A percentile compares a stretch with the other conserved stretches of the same genome.
These are phyloP conservation scores for Ogataea hybrid DNA, from an alignment of 1,139 yeast genomes.

Conservation along the genomic window DNA sequence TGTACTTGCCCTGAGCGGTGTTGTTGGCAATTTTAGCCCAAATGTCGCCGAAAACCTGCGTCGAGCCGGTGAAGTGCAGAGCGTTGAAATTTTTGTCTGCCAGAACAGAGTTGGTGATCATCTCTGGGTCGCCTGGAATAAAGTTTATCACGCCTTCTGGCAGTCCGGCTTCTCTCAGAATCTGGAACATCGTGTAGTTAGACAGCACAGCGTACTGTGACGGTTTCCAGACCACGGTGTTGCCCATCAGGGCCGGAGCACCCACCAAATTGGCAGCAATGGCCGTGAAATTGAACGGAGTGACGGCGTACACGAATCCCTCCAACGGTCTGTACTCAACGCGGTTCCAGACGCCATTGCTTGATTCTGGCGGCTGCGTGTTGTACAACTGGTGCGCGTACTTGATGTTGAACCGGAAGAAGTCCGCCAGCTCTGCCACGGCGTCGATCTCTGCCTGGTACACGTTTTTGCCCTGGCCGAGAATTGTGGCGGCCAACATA, in stretches of 20 bases:
- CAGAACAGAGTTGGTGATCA: constrained; percentile 70
- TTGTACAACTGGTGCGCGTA: constrained; percentile 84
- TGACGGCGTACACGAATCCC: constrained; percentile 95
- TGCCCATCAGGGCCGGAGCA: constrained; percentile 97
- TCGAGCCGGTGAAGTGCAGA: constrained; percentile 96
- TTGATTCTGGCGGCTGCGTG: constrained; percentile 74
- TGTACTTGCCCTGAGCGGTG: constrained; percentile 66
- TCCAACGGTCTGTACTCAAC: constrained; percentile 96
- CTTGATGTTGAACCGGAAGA: constrained; percentile 84
- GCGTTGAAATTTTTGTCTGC: constrained; percentile 72
- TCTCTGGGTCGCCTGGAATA: constrained; percentile 85
- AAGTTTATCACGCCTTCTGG: constrained; percentile 94
- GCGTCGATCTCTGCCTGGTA: constrained; percentile 98
- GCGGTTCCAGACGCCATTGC: constrained; percentile 94
- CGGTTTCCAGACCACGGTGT: constrained; percentile 98
- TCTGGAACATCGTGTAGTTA: constrained; percentile 75
- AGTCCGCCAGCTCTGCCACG: constrained; percentile 88
- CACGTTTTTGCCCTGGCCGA: constrained; percentile 97
- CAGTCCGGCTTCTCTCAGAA: constrained; percentile 91
- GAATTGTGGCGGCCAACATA: constrained; percentile 95
- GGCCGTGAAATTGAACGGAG: constrained; percentile 98
- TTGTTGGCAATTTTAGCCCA: constrained; percentile 77
- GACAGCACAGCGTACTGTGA: constrained; percentile 88
- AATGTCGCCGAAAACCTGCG: constrained; percentile 76
- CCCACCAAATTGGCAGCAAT: constrained; percentile 94